phyloP scores from a whole-genome alignment of 2,329 filamentous ascomycete species.

The Aphanoascus verrucosus region DNA sequence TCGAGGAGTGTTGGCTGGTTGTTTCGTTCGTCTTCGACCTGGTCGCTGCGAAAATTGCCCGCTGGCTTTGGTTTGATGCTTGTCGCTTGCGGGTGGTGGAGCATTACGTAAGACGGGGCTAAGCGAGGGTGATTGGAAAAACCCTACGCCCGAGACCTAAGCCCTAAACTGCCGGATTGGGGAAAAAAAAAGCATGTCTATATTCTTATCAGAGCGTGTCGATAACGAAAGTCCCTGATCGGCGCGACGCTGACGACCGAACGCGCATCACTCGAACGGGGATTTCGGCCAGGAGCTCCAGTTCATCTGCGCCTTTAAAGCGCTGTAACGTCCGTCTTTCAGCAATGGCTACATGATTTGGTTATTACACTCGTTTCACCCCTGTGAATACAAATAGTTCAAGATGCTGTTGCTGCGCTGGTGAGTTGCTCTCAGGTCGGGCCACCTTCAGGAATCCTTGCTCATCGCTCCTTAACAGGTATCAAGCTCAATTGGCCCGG shows the following conservation, averaged over 20 bases:
- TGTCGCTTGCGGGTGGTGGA: slow-evolving; percentile 8
- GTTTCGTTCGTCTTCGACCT: slow-evolving; percentile 13
- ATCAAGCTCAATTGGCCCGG: slow-evolving; percentile 69
- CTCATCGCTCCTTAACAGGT: slow-evolving; percentile 44
- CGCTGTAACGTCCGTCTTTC: neutral
- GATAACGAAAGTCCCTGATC: neutral
- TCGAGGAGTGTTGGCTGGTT: slow-evolving; percentile 9
- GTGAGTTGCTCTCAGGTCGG: slow-evolving; percentile 19
- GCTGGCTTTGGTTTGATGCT: neutral
- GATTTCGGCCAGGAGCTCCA: no score
- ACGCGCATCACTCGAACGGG: no score
- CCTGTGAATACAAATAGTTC: neutral
- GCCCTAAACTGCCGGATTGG: slow-evolving; percentile 11
- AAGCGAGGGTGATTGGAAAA: slow-evolving; percentile 14
- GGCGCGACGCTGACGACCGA: neutral
- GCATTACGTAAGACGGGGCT: slow-evolving; percentile 15
- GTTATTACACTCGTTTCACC: neutral
- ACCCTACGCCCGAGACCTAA: slow-evolving; percentile 11
- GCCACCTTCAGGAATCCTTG: neutral
- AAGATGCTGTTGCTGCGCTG: slow-evolving; percentile 38
- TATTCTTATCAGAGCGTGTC: neutral
- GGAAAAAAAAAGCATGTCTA: no score
- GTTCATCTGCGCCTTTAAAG: neutral
- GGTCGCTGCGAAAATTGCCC: slow-evolving; percentile 7
- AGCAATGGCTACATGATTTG: slow-evolving; percentile 1